Base-by-base conservation (phyloP, 257 asterid species). In the Nicotiana sylvestris region DNA sequence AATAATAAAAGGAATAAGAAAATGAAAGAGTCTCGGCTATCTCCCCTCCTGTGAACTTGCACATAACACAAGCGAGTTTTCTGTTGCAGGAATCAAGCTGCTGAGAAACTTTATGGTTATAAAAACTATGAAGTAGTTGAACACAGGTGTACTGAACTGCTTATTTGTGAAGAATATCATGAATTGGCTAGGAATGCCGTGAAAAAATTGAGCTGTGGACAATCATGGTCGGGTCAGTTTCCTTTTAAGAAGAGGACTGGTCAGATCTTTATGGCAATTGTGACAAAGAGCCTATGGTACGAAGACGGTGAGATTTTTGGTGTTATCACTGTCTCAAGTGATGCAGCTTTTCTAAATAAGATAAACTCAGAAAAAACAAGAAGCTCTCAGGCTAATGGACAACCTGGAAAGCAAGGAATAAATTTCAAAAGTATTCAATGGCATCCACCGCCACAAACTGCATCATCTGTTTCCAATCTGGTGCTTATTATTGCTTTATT, bases 81-180 rank as follows among this genome's bases (percentile, higher is more conserved):
- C 13, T 72, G 76, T 85, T 83, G 86, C 89, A 95, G 98, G 98
- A 95, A 93, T 78, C 58, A 57, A 32, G 88, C 96, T 0, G 97
- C 98, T 46, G 97, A 93, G 86, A 92, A 88, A 60, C 94, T 95
- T 66, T 95, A 76, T 81, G 98, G 93, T 21, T 93, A 95, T 83
- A 91, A 89, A 81, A 88, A 86, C 58, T 61, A 85, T 46, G 97
- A 95, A 89, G 93, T 88, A 32, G 17, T 92, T 30, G 96, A 96
- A 81, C 87, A 82, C 37, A 85, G 81, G 78, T 89, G 56, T 9
- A 67, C 53, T 43, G 91, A 87, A 17, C 87, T 92, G 72, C 88
- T 90, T 68, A 79, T 85, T 70, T 90, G 87, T 51, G 92, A 90
- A 88, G 91, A 88, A 61, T 82, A 88, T 80, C 87, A 70, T 25